Evolutionary conservation across 371 early-diverging fungal species (phyloP), one percentile per base, ranked within the genome.

Genomic region (Chytridiales sp.): DNA sequence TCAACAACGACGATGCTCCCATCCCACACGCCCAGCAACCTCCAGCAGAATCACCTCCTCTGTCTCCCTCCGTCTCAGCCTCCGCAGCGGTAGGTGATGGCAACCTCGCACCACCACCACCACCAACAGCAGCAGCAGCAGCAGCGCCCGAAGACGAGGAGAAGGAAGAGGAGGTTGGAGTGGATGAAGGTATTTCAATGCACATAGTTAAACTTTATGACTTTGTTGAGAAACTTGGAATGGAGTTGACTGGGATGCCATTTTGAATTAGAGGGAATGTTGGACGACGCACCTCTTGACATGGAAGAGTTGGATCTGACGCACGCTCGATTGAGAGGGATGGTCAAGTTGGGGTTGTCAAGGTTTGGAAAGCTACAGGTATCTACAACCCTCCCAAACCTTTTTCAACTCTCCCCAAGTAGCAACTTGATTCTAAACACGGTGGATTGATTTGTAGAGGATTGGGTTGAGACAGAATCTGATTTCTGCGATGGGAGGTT

Each of bases 381-480:
- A 75, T 0, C 50, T 2, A 26, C 13, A 48, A 34, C 2, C n/a
- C 13, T 2, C 3, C 43, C 22, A 13, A 30, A 53, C n/a, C 19
- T 19, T 0, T 48, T 2, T 21, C 13, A 48, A 34, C 2, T 17
- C 13, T 2, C 3, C 43, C 22, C 8, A 30, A 53, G 19, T 17
- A 6, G 1, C 17, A 19, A 30, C 17, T 1, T 30, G 43, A 26
- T 39, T 19, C 50, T 6, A 42, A 6, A 54, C 34, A 43, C 54
- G 8, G 9, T 56, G n/a, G 22, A 24, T 8, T 24, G 13, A 15
- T 22, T 24, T 13, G 3, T 54, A 92, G 91, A 73, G 75, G 19
- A 71, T 94, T 13, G 88, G 88, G n/a, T 65, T 93, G 38, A 86
- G 98, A 2, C 97, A 96, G 72, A 98, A 98, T 70, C 81, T 90